phyloP scores from a whole-genome alignment of 2,329 filamentous ascomycete species.

The Fusarium nygamai region DNA sequence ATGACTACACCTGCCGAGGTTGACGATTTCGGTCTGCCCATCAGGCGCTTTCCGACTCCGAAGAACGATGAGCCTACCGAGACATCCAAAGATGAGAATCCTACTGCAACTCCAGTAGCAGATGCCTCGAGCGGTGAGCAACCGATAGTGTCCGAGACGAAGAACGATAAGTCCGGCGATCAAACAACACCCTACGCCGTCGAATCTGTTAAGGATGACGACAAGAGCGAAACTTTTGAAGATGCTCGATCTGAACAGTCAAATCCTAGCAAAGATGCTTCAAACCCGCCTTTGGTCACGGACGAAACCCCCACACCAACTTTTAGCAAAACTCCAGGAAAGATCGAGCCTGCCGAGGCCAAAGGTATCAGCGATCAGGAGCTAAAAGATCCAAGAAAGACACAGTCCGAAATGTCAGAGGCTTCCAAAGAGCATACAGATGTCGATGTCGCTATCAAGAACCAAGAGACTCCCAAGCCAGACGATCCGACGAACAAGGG shows the following conservation, averaged over 20 bases:
- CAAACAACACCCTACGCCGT: not conserved
- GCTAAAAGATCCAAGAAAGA: not conserved
- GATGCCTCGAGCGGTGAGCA: slow-evolving; percentile 14
- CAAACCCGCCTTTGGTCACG: not conserved
- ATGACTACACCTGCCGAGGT: slow-evolving; percentile 55
- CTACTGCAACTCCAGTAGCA: not conserved
- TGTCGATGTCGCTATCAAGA: slow-evolving; percentile 4
- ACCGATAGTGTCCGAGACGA: not conserved
- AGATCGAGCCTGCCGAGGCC: slow-evolving; percentile 7
- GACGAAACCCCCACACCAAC: not conserved
- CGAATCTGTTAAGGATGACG: slow-evolving; percentile 41
- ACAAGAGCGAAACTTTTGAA: slow-evolving; percentile 51
- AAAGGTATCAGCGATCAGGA: slow-evolving; percentile 9
- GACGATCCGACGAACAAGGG: slow-evolving; percentile 18
- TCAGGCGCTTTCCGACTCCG: slow-evolving; percentile 59
- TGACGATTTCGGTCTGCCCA: slow-evolving; percentile 78
- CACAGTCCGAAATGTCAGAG: not conserved
- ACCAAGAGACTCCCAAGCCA: slow-evolving; percentile 1
- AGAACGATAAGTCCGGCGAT: slow-evolving; percentile 7
- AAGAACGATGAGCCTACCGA: slow-evolving; percentile 33
- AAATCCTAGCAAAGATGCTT: slow-evolving; percentile 26
- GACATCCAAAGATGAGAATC: slow-evolving; percentile 15
- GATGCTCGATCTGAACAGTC: slow-evolving; percentile 51
- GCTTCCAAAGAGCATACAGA: slow-evolving; percentile 5
- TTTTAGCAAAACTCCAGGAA: slow-evolving; percentile 12